Base-by-base conservation (phyloP, 257 asterid genomes). In the Solanum virginianum region DNA sequence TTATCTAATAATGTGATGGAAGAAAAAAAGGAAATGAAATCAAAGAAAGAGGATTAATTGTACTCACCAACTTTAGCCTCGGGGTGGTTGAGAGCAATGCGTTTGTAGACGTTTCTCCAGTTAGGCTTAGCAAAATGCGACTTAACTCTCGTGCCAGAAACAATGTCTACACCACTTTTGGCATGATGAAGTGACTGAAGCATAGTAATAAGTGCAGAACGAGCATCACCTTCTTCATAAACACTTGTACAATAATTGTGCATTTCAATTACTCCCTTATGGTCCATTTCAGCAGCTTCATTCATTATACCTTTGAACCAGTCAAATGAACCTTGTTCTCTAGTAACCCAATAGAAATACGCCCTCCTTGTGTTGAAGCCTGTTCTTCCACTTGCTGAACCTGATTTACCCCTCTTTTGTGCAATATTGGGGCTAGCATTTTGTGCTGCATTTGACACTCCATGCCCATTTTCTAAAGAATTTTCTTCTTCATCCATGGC, bases 251-350 rank as follows among this genome's bases (percentile, higher is more conserved):
- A 95, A 71, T 95, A 95, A 80, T 95, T 95, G 84, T 95, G 97
- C 98, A 95, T 94, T 83, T 95, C 98, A 15, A 95, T 95, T 3
- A 95, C 95, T 17, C 91, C 92, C 39, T 90, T 91, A 9, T 86
- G 89, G 55, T 95, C 98, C 92, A 90, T 92, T 86, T 94, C 98
- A 3, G 96, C 98, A 5, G 89, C 96, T 85, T 95, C 98, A 32
- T 95, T 89, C 98, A 95, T 95, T 60, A 95, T 94, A 7, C 96
- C 98, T 83, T 94, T 95, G 66, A 95, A 95, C 98, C 98, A 95
- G 22, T 94, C 98, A 47, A 94, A 95, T 0, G 98, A 93, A 0
- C 95, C 98, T 91, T 95, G 98, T 80, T 95, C 98, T 74, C 97
- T 88, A 0, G 98, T 95, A 14, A 95, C 95, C 98, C 98, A 95